Evolutionary conservation across 495 filamentous ascomycete genomes (phyloP).

Genomic region (Astrothelium macrocarpum): DNA sequence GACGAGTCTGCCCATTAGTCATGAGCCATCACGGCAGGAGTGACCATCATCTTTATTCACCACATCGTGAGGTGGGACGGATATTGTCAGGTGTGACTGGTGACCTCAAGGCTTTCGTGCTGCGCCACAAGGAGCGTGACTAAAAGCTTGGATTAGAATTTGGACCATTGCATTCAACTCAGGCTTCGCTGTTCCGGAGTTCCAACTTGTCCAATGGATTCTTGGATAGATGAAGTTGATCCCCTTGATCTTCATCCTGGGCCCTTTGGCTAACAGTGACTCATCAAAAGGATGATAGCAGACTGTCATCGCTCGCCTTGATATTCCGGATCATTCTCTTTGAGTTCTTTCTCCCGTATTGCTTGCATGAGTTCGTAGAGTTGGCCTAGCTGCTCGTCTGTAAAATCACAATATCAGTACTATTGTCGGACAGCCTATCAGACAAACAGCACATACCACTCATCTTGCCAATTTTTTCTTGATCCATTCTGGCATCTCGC

Average conservation of each 20-base stretch:
- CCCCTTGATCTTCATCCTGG: too few relatives aligned
- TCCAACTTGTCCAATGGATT: too few relatives aligned
- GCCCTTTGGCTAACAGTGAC: too few relatives aligned
- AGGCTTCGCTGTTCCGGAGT: too few relatives aligned
- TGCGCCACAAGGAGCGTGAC: background rate
- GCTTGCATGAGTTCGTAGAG: slow-evolving; percentile 89
- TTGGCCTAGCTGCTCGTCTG: slow-evolving; percentile 89
- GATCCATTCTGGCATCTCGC: slow-evolving; percentile 68
- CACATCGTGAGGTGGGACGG: background rate
- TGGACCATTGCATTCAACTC: too few relatives aligned
- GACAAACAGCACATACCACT: slow-evolving; percentile 55
- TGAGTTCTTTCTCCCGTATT: slow-evolving; percentile 52
- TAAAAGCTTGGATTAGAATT: background rate
- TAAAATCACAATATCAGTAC: slow-evolving; percentile 9
- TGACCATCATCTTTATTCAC: background rate
- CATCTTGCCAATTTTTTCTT: slow-evolving; percentile 78
- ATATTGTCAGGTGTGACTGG: background rate
- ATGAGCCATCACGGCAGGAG: slow-evolving; percentile 1
- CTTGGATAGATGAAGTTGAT: too few relatives aligned
- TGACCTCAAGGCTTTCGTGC: background rate
- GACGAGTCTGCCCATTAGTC: background rate
- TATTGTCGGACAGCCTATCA: slow-evolving; percentile 1
- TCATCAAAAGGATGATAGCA: background rate
- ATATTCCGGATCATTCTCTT: slow-evolving; percentile 33
- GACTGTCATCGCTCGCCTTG: slow-evolving; percentile 7